A percentile compares a stretch with the other conserved stretches of the same genome.
Evolutionary conservation across 176 grass and related monocot species (phyloP).

Genomic region (Eleusine coracana): DNA sequence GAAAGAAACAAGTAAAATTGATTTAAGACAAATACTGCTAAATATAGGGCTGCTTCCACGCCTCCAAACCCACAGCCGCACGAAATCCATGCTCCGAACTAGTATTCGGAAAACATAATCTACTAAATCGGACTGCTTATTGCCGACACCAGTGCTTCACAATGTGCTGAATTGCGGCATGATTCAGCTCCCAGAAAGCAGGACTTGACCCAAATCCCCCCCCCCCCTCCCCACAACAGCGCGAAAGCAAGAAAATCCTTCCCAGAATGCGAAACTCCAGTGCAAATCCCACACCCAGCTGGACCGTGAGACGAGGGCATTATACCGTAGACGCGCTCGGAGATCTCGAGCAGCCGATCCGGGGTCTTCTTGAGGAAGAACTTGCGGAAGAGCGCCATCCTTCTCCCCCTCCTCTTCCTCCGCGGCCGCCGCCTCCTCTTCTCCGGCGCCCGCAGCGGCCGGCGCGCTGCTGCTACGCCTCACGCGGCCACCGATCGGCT

Average conservation of each 20-base stretch:
- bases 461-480: conserved; percentile 30
- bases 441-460: conserved; percentile 8
- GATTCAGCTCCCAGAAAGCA: conserved; percentile 30
- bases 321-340: conserved; percentile 95
- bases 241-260: conserved; percentile 21
- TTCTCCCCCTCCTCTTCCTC: conserved; percentile 36
- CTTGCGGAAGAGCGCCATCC: conserved; percentile 96
- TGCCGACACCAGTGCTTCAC: background rate
- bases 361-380: conserved; percentile 96
- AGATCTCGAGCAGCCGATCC: conserved; percentile 95
- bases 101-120: background rate
- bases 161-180: conserved; percentile 20
- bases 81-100: background rate
- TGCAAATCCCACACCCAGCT: conserved; percentile 28
- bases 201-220: conserved; percentile 10
- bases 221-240: background rate
- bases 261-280: background rate
- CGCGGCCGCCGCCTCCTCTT: conserved; percentile 18
- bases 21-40: conserved; percentile 48
- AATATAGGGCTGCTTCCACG: conserved; percentile 28
- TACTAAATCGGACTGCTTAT: conserved; percentile 27
- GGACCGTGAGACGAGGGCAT: conserved; percentile 21
- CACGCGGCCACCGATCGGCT: conserved; percentile 52
- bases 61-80: background rate
- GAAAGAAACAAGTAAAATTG: conserved; percentile 4